Evolutionary conservation across 2,329 filamentous ascomycete genomes (phyloP).

Genomic region (Calonectria fujianensis): DNA sequence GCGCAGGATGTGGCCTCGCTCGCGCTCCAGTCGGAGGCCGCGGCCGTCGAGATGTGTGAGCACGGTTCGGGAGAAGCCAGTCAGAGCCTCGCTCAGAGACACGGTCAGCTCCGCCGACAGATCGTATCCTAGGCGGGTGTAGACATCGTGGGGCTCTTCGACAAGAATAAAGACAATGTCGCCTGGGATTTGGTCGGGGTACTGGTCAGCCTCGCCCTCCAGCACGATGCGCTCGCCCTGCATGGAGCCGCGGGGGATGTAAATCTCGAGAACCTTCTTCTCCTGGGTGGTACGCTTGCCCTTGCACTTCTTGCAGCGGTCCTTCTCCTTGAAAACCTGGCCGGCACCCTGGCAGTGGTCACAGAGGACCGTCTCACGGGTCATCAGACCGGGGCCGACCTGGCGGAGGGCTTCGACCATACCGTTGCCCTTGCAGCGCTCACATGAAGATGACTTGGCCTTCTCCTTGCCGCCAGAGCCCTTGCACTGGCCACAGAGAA

Average conservation of each 20-base stretch:
- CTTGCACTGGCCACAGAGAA: conserved; percentile 91
- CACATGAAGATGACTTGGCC: conserved; percentile 88
- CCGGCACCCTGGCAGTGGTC: conserved; percentile 90
- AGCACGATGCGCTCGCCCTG: conserved; percentile 93
- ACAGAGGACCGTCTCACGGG: conserved; percentile 86
- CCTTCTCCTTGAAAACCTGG: conserved; percentile 93
- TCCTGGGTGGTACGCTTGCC: conserved; percentile 90
- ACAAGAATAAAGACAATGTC: conserved; percentile 93
- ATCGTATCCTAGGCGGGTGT: conserved; percentile 89
- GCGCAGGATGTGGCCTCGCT: conserved; percentile 86
- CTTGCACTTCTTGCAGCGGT: conserved; percentile 99
- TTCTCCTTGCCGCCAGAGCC: conserved; percentile 94
- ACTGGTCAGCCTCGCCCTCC: conserved; percentile 95
- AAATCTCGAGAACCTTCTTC: conserved; percentile 96
- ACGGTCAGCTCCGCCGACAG: conserved; percentile 88
- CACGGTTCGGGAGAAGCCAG: conserved; percentile 92
- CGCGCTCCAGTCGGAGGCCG: conserved; percentile 87
- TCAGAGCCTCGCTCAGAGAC: conserved; percentile 87
- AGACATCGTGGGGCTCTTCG: conserved; percentile 87
- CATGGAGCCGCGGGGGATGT: conserved; percentile 91
- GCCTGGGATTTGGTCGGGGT: conserved; percentile 90
- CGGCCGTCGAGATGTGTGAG: conserved; percentile 95
- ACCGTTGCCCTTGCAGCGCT: conserved; percentile 88
- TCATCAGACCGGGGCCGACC: conserved; percentile 90
- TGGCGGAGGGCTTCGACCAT: conserved; percentile 85